phyloP scores from a whole-genome alignment of 1,284 basidiomycete species.

The Malassezia slooffiae region DNA sequence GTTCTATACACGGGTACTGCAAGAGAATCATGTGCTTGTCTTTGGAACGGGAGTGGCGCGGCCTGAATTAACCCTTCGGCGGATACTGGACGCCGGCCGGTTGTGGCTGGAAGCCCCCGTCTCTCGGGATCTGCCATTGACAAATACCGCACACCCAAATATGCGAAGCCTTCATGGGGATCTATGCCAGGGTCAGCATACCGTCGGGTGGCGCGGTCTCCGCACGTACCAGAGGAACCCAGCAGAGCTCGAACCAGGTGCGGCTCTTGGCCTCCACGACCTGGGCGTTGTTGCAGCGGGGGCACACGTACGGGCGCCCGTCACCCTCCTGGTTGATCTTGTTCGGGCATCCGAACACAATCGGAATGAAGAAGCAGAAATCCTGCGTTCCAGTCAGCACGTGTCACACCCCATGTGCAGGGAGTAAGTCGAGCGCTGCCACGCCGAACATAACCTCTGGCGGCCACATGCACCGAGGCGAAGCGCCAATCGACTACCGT shows the following conservation, averaged over 20 bases:
- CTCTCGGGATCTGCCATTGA: slow-evolving; percentile 33
- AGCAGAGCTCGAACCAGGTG: slow-evolving; percentile 44
- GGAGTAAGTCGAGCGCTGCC: too few species aligned
- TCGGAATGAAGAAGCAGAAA: slow-evolving; percentile 36
- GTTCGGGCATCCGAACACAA: slow-evolving; percentile 41
- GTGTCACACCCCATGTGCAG: too few species aligned
- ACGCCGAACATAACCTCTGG: too few species aligned
- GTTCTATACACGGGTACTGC: not conserved
- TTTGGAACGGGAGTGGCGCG: not conserved
- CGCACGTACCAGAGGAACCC: slow-evolving; percentile 31
- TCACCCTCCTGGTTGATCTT: slow-evolving; percentile 44
- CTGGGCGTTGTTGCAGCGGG: slow-evolving; percentile 42
- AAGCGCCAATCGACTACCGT: too few species aligned
- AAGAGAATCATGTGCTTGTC: too few species aligned
- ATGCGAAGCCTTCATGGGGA: slow-evolving; percentile 32
- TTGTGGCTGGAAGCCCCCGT: slow-evolving; percentile 33
- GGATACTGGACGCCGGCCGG: slow-evolving; percentile 2
- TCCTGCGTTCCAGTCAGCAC: slow-evolving; percentile 12
- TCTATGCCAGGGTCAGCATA: too few species aligned
- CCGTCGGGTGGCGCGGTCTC: too few species aligned
- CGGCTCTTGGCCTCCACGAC: slow-evolving; percentile 37
- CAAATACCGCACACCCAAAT: slow-evolving; percentile 43
- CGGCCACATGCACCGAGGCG: too few species aligned
- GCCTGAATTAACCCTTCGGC: not conserved
- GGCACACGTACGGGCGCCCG: slow-evolving; percentile 36